Evolutionary conservation across 2,329 filamentous ascomycete genomes (phyloP).

Genomic region (Aspergillus quadricinctus): DNA sequence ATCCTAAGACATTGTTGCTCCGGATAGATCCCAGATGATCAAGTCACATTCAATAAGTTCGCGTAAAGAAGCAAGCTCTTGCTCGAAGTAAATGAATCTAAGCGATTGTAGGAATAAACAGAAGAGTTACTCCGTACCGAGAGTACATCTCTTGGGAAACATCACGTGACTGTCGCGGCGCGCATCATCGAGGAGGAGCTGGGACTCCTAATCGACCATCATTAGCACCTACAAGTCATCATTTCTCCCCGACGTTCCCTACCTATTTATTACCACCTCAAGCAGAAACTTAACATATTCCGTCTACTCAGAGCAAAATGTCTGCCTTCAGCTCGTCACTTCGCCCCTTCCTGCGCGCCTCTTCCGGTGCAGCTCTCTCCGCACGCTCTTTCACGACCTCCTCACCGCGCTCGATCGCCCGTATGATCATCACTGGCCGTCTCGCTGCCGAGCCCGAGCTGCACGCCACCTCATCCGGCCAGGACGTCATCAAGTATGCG

Average conservation of each 20-base stretch:
- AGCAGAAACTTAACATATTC: neutral
- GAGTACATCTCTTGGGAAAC: too few species aligned
- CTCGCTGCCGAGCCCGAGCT: constrained; percentile 76
- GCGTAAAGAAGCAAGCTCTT: neutral
- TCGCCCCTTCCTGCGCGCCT: constrained; percentile 47
- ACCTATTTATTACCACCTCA: neutral
- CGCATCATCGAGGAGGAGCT: neutral
- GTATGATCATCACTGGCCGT: constrained; percentile 82
- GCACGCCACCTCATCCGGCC: constrained; percentile 63
- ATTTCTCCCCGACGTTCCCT: neutral
- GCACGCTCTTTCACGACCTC: constrained; percentile 72
- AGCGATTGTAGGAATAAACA: too few species aligned
- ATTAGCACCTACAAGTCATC: neutral
- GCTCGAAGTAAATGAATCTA: neutral
- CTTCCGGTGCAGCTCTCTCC: constrained; percentile 33
- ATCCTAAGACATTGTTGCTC: neutral
- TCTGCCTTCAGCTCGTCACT: constrained; percentile 51
- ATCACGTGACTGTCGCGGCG: neutral
- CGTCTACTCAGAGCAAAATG: constrained; percentile 19
- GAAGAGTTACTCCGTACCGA: too few species aligned
- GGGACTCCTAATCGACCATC: neutral
- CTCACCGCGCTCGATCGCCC: constrained; percentile 60
- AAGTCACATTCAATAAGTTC: too few species aligned
- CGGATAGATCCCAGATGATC: neutral
- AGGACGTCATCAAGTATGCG: constrained; percentile 71